Conservation (phyloP, 1,284 basidiomycete species). For the Melampsora larici-populina region DNA sequence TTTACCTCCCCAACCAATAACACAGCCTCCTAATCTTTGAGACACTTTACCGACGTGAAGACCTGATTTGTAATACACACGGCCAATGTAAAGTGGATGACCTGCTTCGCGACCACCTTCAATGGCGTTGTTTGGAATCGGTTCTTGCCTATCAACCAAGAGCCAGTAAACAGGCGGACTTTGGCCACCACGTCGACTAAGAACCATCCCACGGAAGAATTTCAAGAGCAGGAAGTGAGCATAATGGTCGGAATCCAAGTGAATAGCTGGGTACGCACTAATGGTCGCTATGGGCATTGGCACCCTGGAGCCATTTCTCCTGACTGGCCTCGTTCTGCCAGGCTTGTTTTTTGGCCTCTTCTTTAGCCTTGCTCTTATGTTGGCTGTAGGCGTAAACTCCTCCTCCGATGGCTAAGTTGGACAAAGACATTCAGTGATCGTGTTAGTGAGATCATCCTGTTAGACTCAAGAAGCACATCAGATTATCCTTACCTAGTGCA, state of each 20-base stretch:
- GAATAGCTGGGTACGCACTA: conserved; percentile 15
- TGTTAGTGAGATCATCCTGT: not conserved
- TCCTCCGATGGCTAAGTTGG: conserved; percentile 12
- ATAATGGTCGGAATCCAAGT: not conserved
- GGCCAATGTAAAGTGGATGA: conserved; percentile 30
- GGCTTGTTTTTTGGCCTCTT: conserved; percentile 36
- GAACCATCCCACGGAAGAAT: not conserved
- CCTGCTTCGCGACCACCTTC: conserved; percentile 36
- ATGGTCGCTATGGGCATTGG: conserved; percentile 29
- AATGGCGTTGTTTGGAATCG: conserved; percentile 35
- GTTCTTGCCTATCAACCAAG: conserved; percentile 8
- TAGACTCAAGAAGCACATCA: not conserved
- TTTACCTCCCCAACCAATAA: conserved; percentile 29
- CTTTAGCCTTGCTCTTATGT: conserved; percentile 28
- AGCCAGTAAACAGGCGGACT: conserved; percentile 35
- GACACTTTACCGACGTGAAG: conserved; percentile 37
- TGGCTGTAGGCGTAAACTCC: conserved; percentile 37
- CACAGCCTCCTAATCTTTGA: conserved; percentile 25
- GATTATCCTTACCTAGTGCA: conserved; percentile 19
- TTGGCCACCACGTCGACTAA: conserved; percentile 30
- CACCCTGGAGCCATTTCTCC: conserved; percentile 39
- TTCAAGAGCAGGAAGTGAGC: not conserved
- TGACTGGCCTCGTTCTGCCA: conserved; percentile 35
- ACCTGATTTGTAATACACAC: conserved; percentile 29
- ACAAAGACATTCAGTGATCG: not conserved